Percentiles rank a stretch among this genome's conserved stretches.
phyloP scores from a whole-genome alignment of 108 stramenopile genomes.

The Cyclotella cryptica region DNA sequence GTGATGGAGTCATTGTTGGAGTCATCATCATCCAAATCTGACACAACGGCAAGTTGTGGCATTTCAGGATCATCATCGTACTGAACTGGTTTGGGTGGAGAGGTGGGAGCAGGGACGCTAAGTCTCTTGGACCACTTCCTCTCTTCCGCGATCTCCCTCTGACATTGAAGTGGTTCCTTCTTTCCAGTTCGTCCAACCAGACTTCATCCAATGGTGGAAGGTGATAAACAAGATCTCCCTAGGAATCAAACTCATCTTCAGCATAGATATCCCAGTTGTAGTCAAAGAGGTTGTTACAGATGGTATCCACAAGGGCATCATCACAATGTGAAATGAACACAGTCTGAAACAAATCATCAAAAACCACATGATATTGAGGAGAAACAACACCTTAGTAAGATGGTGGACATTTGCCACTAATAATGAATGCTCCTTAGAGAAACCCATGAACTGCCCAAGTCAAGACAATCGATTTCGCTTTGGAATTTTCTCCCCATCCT shows the following conservation, averaged over 20 bases:
- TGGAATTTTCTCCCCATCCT: constrained; percentile 47
- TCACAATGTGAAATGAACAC: not conserved
- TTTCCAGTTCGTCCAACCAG: not conserved
- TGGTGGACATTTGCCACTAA: constrained; percentile 37
- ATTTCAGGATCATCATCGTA: constrained; percentile 20
- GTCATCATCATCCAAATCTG: not conserved
- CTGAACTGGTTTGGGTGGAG: no score
- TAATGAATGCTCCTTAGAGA: constrained; percentile 29
- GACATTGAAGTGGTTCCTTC: not conserved
- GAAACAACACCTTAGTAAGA: constrained; percentile 34
- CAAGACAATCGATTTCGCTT: constrained; percentile 44
- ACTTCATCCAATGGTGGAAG: not conserved
- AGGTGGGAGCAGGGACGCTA: no score
- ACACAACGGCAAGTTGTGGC: constrained; percentile 17
- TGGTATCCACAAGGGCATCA: not conserved
- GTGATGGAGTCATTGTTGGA: constrained; percentile 24
- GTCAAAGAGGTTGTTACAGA: not conserved
- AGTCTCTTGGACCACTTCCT: not conserved
- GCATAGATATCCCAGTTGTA: not conserved
- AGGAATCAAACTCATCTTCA: not conserved
- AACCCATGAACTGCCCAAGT: constrained; percentile 42
- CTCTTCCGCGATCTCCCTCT: not conserved
- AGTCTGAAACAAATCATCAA: constrained; percentile 56
- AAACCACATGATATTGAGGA: constrained; percentile 63
- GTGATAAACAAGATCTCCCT: not conserved